These are phyloP conservation scores for Peronospora belbahrii DNA, from an alignment of 352 stramenopile species.

Conservation along the genomic window DNA sequence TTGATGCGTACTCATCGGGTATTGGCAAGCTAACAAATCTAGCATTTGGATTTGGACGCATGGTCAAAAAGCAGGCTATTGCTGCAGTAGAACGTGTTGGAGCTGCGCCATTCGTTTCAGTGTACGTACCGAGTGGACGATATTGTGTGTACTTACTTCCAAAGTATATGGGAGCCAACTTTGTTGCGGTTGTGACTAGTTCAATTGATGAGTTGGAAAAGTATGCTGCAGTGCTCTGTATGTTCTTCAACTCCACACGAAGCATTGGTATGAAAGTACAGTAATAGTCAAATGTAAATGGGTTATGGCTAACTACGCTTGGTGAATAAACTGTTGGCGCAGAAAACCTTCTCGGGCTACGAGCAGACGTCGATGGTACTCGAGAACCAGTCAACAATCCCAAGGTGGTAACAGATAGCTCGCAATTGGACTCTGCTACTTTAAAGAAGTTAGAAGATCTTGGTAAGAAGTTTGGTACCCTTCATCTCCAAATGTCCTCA, in stretches of 20 bases:
- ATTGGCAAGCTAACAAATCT: slow-evolving; percentile 76
- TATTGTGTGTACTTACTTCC: background rate
- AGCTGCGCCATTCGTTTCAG: slow-evolving; percentile 38
- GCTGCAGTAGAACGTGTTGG: slow-evolving; percentile 71
- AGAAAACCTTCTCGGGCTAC: slow-evolving; percentile 57
- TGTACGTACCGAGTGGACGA: slow-evolving; percentile 24
- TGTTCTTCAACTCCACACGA: slow-evolving; percentile 66
- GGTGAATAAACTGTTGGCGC: background rate
- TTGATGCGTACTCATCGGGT: slow-evolving; percentile 9
- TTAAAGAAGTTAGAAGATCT: slow-evolving; percentile 46
- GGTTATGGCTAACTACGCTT: background rate
- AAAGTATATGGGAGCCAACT: background rate
- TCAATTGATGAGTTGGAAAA: slow-evolving; percentile 57
- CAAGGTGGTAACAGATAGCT: slow-evolving; percentile 9
- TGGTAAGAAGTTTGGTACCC: slow-evolving; percentile 23
- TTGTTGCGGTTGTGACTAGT: slow-evolving; percentile 14
- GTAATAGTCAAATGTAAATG: background rate
- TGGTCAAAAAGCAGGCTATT: slow-evolving; percentile 83
- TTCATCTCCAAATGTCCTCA: background rate
- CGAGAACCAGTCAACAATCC: slow-evolving; percentile 51
- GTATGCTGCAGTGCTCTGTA: slow-evolving; percentile 59
- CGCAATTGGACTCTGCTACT: slow-evolving; percentile 23
- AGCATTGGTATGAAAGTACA: slow-evolving; percentile 36
- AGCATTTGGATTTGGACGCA: slow-evolving; percentile 72
- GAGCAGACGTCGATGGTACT: slow-evolving; percentile 38